phyloP scores from a whole-genome alignment of 805 yeast genomes.

The Starmerella sirachaensis region DNA sequence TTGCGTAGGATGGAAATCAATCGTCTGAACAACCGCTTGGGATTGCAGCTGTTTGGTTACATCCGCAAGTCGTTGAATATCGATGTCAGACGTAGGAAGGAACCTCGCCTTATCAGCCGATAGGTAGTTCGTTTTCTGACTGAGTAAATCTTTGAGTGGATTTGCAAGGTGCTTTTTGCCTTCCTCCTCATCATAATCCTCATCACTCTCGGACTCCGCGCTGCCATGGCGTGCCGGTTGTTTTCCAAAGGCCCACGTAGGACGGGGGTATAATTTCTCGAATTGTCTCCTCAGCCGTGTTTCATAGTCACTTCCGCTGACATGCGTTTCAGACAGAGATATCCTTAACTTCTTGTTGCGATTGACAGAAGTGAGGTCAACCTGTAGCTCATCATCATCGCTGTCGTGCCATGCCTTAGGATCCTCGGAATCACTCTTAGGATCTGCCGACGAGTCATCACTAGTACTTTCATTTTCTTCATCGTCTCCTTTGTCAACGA shows the following conservation, averaged over 20 bases:
- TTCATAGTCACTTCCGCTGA: conserved; percentile 51
- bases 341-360: conserved; percentile 61
- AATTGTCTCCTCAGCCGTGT: conserved; percentile 60
- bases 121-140: conserved; percentile 24
- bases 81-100: conserved; percentile 57
- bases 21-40: conserved; percentile 68
- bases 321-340: conserved; percentile 39
- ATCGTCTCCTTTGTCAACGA: conserved; percentile 37
- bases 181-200: conserved; percentile 3
- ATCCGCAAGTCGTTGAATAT: conserved; percentile 74
- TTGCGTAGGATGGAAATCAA: conserved; percentile 73
- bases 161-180: conserved; percentile 19
- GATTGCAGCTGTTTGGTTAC: conserved; percentile 64
- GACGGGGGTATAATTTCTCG: conserved; percentile 64
- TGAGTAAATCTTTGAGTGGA: conserved; percentile 28
- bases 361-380: conserved; percentile 49
- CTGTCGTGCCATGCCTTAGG: conserved; percentile 65
- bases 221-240: conserved; percentile 11
- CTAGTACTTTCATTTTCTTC: conserved; percentile 31
- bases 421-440: conserved; percentile 26
- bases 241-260: conserved; percentile 59
- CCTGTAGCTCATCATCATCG: conserved; percentile 65
- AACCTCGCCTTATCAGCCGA: conserved; percentile 33
- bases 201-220: conserved; percentile 22
- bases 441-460: conserved; percentile 24